These are phyloP conservation scores for Trametes cinnabarina DNA, from an alignment of 768 basidiomycete species.

Conservation along the genomic window DNA sequence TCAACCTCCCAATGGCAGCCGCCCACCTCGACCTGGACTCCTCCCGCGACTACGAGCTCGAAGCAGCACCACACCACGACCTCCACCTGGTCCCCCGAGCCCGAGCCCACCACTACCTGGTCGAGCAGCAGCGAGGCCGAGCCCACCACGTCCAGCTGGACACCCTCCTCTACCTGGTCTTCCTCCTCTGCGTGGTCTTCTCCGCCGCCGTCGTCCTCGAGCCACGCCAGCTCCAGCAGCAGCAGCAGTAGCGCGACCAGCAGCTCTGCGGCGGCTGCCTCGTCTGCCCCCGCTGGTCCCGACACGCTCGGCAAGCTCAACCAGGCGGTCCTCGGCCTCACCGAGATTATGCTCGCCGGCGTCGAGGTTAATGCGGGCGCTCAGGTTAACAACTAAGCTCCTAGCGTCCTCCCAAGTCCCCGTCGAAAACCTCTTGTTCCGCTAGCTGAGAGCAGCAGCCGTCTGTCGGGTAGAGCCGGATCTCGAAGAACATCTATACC, in stretches of 20 bases:
- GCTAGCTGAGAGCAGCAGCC: background rate
- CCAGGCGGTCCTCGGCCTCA: conserved; percentile 30
- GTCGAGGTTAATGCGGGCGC: conserved; percentile 3
- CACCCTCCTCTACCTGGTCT: conserved; percentile 4
- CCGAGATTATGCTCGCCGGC: conserved; percentile 25
- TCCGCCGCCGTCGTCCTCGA: conserved; percentile 18
- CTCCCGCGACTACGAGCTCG: conserved; percentile 15
- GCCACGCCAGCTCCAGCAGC: conserved; percentile 9
- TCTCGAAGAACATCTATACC: background rate
- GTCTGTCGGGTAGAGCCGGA: background rate
- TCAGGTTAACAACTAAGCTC: background rate
- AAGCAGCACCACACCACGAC: conserved; percentile 20
- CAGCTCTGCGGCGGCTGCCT: conserved; percentile 20
- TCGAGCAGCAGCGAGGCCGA: conserved; percentile 4
- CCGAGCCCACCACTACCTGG: conserved; percentile 2
- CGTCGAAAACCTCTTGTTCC: background rate
- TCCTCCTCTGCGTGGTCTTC: conserved; percentile 18
- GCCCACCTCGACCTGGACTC: conserved; percentile 24
- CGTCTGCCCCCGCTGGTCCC: conserved; percentile 31
- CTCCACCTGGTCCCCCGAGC: conserved; percentile 13
- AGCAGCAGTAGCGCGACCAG: conserved; percentile 10
- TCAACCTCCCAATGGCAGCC: conserved; percentile 15
- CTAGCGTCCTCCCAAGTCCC: background rate
- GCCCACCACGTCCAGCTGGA: no score
- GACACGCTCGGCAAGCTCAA: conserved; percentile 35